Conservation (phyloP, 352 stramenopile genomes). For the Globisporangium barbulae region DNA sequence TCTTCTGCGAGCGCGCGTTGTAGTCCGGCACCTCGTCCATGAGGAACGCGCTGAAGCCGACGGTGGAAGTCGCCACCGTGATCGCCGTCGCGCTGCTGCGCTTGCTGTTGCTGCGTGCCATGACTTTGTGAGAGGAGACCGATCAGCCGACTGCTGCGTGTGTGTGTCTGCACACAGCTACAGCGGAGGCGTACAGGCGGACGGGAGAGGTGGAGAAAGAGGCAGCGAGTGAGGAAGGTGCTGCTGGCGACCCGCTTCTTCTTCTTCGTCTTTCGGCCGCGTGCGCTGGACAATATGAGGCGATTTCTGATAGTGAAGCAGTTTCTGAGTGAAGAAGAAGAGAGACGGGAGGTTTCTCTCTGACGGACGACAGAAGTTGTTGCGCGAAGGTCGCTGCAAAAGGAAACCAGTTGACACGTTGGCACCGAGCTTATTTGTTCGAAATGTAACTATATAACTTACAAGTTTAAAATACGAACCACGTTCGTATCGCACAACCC, state of each 20-base stretch:
- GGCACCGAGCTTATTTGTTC: too few relatives aligned
- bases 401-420: too few relatives aligned
- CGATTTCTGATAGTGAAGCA: not conserved
- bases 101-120: conserved; percentile 15
- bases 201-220: not conserved
- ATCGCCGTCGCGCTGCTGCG: conserved; percentile 3
- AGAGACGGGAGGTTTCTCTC: conserved; percentile 1
- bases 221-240: conserved; percentile 2
- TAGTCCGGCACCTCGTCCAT: conserved; percentile 44
- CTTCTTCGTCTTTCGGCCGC: not conserved
- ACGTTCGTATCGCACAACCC: too few relatives aligned
- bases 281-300: not conserved
- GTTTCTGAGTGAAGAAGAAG: not conserved
- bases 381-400: not conserved
- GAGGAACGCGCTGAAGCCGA: conserved; percentile 60
- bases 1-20: conserved; percentile 18
- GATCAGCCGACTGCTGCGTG: not conserved
- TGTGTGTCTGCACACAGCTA: not conserved
- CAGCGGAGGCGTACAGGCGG: not conserved
- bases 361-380: not conserved
- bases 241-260: not conserved
- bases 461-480: too few relatives aligned
- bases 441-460: too few relatives aligned
- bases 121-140: not conserved
- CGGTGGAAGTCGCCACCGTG: conserved; percentile 6